Conservation (phyloP, 106 monocot species). For the Vanilla planifolia region DNA sequence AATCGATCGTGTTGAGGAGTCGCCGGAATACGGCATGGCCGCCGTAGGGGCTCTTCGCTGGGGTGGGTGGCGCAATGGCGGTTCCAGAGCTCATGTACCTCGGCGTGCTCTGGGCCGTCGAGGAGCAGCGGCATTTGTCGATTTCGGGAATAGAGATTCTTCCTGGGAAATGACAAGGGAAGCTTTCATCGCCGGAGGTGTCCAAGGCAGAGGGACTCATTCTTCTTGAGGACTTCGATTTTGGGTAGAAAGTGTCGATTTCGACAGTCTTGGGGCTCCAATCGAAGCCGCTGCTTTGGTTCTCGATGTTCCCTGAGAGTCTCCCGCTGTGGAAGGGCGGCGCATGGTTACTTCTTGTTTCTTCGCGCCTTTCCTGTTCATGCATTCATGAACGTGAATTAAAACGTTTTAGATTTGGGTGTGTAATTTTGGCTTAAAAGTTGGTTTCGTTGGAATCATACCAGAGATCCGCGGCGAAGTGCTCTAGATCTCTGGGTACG, state of each 20-base stretch:
- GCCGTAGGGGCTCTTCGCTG: conserved; percentile 16
- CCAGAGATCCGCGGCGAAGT: background rate
- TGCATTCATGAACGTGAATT: background rate
- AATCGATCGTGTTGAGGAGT: background rate
- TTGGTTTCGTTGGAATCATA: background rate
- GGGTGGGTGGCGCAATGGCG: conserved; percentile 15
- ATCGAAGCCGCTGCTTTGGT: conserved; percentile 6
- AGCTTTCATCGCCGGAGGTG: background rate
- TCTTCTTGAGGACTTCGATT: conserved; percentile 9
- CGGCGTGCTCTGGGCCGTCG: conserved; percentile 19
- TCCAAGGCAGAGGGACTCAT: background rate
- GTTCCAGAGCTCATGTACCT: background rate
- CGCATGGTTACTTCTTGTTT: conserved; percentile 7
- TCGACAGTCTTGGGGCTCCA: conserved; percentile 20
- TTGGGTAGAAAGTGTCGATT: conserved; percentile 10
- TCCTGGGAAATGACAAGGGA: background rate
- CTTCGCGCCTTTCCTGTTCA: conserved; percentile 15
- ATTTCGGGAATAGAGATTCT: background rate
- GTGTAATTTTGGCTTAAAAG: background rate
- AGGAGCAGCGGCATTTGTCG: conserved; percentile 1
- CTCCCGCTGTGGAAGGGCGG: conserved; percentile 12
- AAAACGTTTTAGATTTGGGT: background rate
- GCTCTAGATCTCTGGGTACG: conserved; percentile 9
- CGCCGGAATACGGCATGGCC: background rate
- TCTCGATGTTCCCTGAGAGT: background rate